Base-by-base conservation (phyloP, 768 basidiomycete species). In the Gymnopilus junonius region DNA sequence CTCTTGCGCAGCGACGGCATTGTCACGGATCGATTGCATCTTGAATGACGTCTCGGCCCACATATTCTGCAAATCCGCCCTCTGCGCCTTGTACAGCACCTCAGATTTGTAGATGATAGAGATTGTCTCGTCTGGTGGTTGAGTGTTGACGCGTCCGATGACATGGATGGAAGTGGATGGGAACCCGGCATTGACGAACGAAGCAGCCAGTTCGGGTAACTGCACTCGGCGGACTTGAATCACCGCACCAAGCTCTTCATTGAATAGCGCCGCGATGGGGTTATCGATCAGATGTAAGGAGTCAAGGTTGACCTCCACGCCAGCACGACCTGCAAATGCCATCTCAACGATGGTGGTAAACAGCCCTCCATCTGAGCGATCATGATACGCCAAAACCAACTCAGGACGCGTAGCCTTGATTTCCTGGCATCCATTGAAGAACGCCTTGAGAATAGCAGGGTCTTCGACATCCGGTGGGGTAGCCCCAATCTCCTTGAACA, bases 41-140 rank as follows among this genome's bases (percentile, higher is more conserved):
- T 80, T 83, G 79, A 86, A 96, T 0, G 96, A 98, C 0, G 97
- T 99, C 77, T 97, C 96, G 2, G 95, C 87, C 97, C 97, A 99
- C 20, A 86, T 81, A 70, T 86, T 80, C 71, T 99, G 97, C 43
- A 99, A 80, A 14, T 85, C 80, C 0, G 80, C 80, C 43, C 95
- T 88, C 11, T 86, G 86, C 55, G 85, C 85, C 23, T 78, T 80
- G 78, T 90, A 95, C 37, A 99, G 74, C 5, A 78, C 75, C 17
- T 77, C 65, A 15, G 73, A 71, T 56, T 79, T 76, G 61, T 85
- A 80, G 23, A 85, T 81, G 69, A 98, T 81, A 12, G 77, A 81
- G 78, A 98, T 82, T 0, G 75, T 73, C 70, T 95, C 86, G 62
- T 92, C 85, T 5, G 76, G 68, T 25, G 83, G 73, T 8, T 53